Conservation (phyloP, 331 rosid genomes). For the Phaseolus coccineus region DNA sequence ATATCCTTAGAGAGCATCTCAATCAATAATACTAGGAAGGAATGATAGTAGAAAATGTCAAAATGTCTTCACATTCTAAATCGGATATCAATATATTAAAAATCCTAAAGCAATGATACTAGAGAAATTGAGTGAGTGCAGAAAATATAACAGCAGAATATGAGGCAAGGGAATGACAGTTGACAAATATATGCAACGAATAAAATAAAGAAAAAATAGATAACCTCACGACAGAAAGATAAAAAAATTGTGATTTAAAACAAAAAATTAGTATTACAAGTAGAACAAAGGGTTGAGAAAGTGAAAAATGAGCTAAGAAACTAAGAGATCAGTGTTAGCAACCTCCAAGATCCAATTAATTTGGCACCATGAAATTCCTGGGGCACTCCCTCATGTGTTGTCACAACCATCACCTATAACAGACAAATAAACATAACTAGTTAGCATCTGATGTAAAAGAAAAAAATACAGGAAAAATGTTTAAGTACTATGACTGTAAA, state of each 20-base stretch:
- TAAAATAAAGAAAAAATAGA: constrained; percentile 34
- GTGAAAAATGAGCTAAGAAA: constrained; percentile 23
- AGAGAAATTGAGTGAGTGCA: constrained; percentile 5
- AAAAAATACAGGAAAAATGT: constrained; percentile 14
- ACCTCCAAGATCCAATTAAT: constrained; percentile 96
- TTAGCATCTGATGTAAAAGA: constrained; percentile 23
- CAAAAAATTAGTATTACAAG: constrained; percentile 3
- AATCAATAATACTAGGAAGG: neutral
- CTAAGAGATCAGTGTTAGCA: constrained; percentile 32
- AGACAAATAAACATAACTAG: constrained; percentile 39
- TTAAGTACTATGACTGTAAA: constrained; percentile 16
- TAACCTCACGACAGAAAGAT: neutral
- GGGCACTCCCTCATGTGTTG: constrained; percentile 97
- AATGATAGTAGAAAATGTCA: neutral
- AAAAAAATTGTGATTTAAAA: constrained; percentile 4
- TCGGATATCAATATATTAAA: neutral
- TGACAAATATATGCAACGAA: constrained; percentile 1
- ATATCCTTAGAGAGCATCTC: constrained; percentile 12
- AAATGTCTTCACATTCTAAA: constrained; percentile 15
- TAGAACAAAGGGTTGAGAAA: constrained; percentile 5
- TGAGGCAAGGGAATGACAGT: constrained; percentile 23
- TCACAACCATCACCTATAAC: constrained; percentile 93
- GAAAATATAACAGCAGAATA: constrained; percentile 26
- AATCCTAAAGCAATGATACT: neutral
- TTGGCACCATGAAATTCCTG: constrained; percentile 94